These are phyloP conservation scores for Fusarium burgessii DNA, from an alignment of 2,329 filamentous ascomycete species.

Conservation along the genomic window DNA sequence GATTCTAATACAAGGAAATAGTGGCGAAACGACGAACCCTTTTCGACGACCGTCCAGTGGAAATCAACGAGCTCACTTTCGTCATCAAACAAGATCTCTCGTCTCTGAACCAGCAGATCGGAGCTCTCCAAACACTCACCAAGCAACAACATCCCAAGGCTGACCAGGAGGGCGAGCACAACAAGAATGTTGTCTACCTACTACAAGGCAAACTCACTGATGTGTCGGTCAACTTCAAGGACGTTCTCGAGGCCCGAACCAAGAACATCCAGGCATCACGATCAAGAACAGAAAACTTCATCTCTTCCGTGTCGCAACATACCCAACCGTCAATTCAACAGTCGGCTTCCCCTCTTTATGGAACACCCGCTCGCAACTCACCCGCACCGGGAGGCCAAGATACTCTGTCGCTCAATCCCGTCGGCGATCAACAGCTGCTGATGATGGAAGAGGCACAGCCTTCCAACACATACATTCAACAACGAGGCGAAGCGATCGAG, in stretches of 20 bases:
- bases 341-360: slow-evolving; percentile 88
- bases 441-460: slow-evolving; percentile 92
- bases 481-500: slow-evolving; percentile 94
- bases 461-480: slow-evolving; percentile 89
- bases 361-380: slow-evolving; percentile 76
- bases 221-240: slow-evolving; percentile 95
- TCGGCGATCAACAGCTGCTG: slow-evolving; percentile 86
- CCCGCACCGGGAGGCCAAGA: slow-evolving; percentile 76
- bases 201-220: slow-evolving; percentile 92
- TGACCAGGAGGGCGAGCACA: slow-evolving; percentile 93
- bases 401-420: slow-evolving; percentile 83
- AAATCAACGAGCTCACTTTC: slow-evolving; percentile 96
- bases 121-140: slow-evolving; percentile 81
- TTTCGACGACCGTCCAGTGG: slow-evolving; percentile 95
- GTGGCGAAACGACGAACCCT: slow-evolving; percentile 97
- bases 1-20: slow-evolving; percentile 48
- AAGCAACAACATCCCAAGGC: slow-evolving; percentile 78
- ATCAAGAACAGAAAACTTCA: slow-evolving; percentile 94
- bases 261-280: slow-evolving; percentile 97
- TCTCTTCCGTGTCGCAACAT: slow-evolving; percentile 86
- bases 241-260: slow-evolving; percentile 93
- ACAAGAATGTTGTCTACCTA: slow-evolving; percentile 95
- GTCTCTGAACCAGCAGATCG: slow-evolving; percentile 85
- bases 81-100: slow-evolving; percentile 98
- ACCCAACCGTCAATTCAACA: slow-evolving; percentile 76